Evolutionary conservation across 2,329 filamentous ascomycete genomes (phyloP).

Genomic region (Lasiodiplodia sp.): DNA sequence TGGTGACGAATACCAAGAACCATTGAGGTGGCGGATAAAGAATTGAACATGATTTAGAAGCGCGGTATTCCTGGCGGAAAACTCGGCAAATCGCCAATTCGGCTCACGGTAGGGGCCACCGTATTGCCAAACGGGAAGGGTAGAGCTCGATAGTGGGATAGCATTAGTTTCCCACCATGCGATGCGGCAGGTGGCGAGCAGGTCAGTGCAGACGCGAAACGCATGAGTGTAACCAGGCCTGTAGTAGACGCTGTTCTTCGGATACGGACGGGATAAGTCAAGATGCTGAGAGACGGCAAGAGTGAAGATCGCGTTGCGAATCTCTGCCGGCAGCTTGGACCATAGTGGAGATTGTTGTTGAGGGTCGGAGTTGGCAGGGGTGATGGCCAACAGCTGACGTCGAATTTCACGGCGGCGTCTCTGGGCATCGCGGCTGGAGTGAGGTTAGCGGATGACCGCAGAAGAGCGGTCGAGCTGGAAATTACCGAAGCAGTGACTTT

Average conservation of each 20-base stretch:
- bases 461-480: no score
- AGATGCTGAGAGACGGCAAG: constrained; percentile 35
- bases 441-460: no score
- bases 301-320: constrained; percentile 37
- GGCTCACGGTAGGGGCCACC: neutral
- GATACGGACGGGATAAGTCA: constrained; percentile 31
- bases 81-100: neutral
- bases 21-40: neutral
- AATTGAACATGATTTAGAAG: constrained; percentile 20
- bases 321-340: constrained; percentile 37
- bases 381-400: constrained; percentile 34
- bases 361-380: constrained; percentile 33
- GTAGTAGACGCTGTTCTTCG: constrained; percentile 30
- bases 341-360: constrained; percentile 39
- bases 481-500: no score
- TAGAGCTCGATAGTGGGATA: constrained; percentile 43
- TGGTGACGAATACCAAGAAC: neutral
- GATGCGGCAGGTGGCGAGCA: constrained; percentile 49
- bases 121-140: constrained; percentile 30
- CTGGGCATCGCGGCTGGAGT: no score
- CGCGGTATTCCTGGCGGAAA: constrained; percentile 12
- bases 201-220: constrained; percentile 38
- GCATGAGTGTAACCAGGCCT: constrained; percentile 41
- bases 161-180: constrained; percentile 48
- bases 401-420: constrained; percentile 25